Conservation (phyloP, 306 rosid species). For the Quercus mongolica region DNA sequence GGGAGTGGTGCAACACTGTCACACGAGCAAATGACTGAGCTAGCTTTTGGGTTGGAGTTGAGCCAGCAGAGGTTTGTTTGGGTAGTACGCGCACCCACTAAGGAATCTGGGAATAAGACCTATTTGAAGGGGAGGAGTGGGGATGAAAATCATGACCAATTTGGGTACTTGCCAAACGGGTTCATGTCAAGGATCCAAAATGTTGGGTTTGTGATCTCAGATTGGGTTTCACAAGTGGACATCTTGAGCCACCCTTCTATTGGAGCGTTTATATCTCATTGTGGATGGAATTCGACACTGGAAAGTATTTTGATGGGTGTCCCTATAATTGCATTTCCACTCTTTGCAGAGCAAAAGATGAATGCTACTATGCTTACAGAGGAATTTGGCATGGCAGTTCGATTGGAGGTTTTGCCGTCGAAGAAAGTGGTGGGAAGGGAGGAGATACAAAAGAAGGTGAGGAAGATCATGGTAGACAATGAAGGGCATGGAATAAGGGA, state of each 20-base stretch:
- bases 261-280: constrained; percentile 48
- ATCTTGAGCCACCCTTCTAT: constrained; percentile 33
- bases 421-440: constrained; percentile 35
- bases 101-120: background rate
- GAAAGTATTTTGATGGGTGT: constrained; percentile 49
- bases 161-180: constrained; percentile 43
- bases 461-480: constrained; percentile 15
- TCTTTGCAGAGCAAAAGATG: constrained; percentile 57
- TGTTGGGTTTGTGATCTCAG: constrained; percentile 16
- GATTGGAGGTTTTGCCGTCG: constrained; percentile 14
- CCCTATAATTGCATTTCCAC: constrained; percentile 55
- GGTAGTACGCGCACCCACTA: constrained; percentile 54
- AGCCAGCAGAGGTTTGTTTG: constrained; percentile 58
- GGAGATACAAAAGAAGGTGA: constrained; percentile 36
- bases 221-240: constrained; percentile 45
- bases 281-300: constrained; percentile 51
- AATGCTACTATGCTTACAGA: constrained; percentile 41
- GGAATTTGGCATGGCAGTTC: constrained; percentile 38
- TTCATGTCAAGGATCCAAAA: constrained; percentile 28
- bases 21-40: constrained; percentile 43
- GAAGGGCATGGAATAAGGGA: constrained; percentile 6
- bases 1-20: constrained; percentile 64
- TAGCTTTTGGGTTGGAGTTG: constrained; percentile 65
- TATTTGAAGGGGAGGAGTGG: constrained; percentile 9
- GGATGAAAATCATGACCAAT: background rate